Conservation (phyloP, 768 basidiomycete genomes). For the Tricholoma sp. region DNA sequence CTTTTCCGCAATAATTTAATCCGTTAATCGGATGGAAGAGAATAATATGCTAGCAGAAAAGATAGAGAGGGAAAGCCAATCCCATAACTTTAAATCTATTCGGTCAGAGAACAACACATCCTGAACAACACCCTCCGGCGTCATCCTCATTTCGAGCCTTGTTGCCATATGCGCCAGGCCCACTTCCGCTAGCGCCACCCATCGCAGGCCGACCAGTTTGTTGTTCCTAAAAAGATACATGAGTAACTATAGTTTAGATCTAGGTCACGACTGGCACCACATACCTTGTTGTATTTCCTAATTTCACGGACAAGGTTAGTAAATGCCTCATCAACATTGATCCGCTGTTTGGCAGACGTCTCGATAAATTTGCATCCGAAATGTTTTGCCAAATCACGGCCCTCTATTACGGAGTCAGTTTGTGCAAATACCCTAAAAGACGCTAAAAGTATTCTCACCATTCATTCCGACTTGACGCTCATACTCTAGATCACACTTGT, state of each 20-base stretch:
- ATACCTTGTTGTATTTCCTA: conserved; percentile 87
- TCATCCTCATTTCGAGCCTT: conserved; percentile 49
- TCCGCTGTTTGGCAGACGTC: conserved; percentile 93
- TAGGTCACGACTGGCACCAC: conserved; percentile 7
- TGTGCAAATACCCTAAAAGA: neutral
- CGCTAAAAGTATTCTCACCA: conserved; percentile 41
- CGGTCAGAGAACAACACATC: conserved; percentile 57
- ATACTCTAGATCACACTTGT: conserved; percentile 94
- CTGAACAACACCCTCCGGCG: conserved; percentile 56
- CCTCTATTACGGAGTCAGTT: conserved; percentile 57
- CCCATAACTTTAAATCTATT: neutral
- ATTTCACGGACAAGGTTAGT: conserved; percentile 90
- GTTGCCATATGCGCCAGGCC: conserved; percentile 44
- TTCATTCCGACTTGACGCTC: conserved; percentile 96
- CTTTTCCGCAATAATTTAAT: too few species aligned
- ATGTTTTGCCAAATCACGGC: conserved; percentile 92
- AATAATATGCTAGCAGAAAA: neutral
- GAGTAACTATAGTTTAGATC: neutral
- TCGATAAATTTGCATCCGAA: conserved; percentile 94
- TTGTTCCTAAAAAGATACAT: conserved; percentile 52
- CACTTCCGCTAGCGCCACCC: conserved; percentile 34
- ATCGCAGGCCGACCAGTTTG: conserved; percentile 69
- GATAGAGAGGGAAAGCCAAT: neutral
- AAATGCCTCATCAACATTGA: conserved; percentile 97
- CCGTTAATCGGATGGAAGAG: too few species aligned